Base-by-base conservation (phyloP, 768 basidiomycete genomes). In the Psilocybe azurescens region DNA sequence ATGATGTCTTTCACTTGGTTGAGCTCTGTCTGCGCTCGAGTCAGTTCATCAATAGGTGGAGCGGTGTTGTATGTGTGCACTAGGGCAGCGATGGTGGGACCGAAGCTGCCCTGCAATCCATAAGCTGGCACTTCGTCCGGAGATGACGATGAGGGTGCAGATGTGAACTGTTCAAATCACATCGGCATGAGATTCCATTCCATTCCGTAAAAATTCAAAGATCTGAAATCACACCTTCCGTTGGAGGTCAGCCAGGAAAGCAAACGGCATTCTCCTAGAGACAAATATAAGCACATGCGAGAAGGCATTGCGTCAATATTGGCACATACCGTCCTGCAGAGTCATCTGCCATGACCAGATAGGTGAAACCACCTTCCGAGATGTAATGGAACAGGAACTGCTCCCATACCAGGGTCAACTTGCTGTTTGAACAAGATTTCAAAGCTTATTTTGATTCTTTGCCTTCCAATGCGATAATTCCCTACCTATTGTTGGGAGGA, bases 311-410 rank as follows among this genome's bases (percentile, higher is more conserved):
- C 20, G n/a, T 48, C 24, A 48, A 32, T 8, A 10, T 53, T 51
- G 41, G 50, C 28, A 73, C 86, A 65, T 61, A 93, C 93, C 97
- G 83, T 59, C 95, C 96, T 16, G 89, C 93, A 44, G 89, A 83
- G 73, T 98, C 96, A 72, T 99, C 95, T 5, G 94, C 94, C 89
- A 99, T 95, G 58, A 95, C 93, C 24, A 99, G 84, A 74, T 91
- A 96, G 39, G 89, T 89, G 72, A 93, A 88, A 0, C 94, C 94
- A 16, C 88, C 89, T 65, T 94, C 93, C 5, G 93, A 92, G 66
- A 97, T 84, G 75, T 98, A 97, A 77, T 98, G 95, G 70, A 98
- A 96, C 9, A 96, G 82, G 70, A 91, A 96, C 77, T 95, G 89
- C 69, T 94, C 93, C 93, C 93, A 94, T 60, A 90, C 92, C 82